Conservation (phyloP, 805 yeast species). For the Ogataea polymorpha region DNA sequence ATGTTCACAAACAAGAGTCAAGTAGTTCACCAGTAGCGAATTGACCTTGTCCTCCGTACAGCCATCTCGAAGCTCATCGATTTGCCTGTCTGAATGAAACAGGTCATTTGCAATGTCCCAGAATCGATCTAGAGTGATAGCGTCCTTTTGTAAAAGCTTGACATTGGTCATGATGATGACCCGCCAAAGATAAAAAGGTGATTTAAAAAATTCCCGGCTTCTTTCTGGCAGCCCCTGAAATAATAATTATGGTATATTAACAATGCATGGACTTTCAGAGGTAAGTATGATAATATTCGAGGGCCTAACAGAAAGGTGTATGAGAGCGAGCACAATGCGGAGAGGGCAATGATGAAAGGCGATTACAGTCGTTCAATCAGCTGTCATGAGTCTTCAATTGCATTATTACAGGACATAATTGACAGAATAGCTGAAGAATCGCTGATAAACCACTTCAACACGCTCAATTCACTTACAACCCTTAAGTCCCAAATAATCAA, state of each 20-base stretch:
- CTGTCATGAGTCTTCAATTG: slow-evolving; percentile 38
- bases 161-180: slow-evolving; percentile 8
- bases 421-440: slow-evolving; percentile 11
- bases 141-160: slow-evolving; percentile 23
- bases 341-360: slow-evolving; percentile 41
- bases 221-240: slow-evolving; percentile 1
- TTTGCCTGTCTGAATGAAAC: slow-evolving; percentile 26
- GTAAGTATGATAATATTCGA: slow-evolving; percentile 20
- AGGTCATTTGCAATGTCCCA: slow-evolving; percentile 33
- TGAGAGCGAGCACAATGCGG: slow-evolving; percentile 51
- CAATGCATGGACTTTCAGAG: slow-evolving; percentile 25
- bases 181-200: slow-evolving; percentile 3
- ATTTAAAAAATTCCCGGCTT: neutral
- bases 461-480: slow-evolving; percentile 21
- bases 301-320: slow-evolving; percentile 39
- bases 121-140: slow-evolving; percentile 27
- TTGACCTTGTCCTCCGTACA: slow-evolving; percentile 21
- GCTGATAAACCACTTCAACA: slow-evolving; percentile 19
- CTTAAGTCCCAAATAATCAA: slow-evolving; percentile 23
- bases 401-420: slow-evolving; percentile 27
- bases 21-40: slow-evolving; percentile 32
- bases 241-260: neutral
- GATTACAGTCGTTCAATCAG: slow-evolving; percentile 41
- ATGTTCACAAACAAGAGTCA: slow-evolving; percentile 31
- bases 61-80: slow-evolving; percentile 19